Base-by-base conservation (phyloP, 306 rosid genomes). In the Neltuma alba region DNA sequence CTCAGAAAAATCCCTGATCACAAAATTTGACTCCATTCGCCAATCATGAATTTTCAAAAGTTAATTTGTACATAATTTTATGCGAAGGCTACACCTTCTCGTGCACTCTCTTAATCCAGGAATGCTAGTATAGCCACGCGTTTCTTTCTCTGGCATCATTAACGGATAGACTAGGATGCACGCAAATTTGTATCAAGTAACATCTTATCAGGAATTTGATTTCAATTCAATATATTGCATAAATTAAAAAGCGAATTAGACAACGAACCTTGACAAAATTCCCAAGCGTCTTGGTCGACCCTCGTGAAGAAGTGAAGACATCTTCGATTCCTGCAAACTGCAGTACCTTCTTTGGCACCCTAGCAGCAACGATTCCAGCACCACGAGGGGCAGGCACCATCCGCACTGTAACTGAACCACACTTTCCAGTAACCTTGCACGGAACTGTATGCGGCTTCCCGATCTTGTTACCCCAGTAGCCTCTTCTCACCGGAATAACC, bases 381-480 rank as follows among this genome's bases (percentile, higher is more conserved):
- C 75, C 75, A 16, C 75, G 75, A 28, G 75, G 75, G 16, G 75
- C 75, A 47, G 75, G 75, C 45, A 70, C 60, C 75, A 70, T 70
- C 58, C 75, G 60, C 60, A 70, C 75, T 0, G 60, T 47, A 34
- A 70, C 75, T 15, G 75, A 70, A 30, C 75, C 93, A 80, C 93
- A 89, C 87, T 87, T 89, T 0, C 93, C 93, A 7, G 93, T 89
- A 4, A 89, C 93, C 89, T 89, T 87, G 65, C 91, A 89, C 6
- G 93, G 93, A n/a, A 89, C 93, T 0, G 93, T 89, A 45, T 89
- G 93, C 1, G 93, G 91, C 66, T 85, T 87, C 1, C 93, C 93
- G 34, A 89, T 89, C 86, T 86, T 89, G 87, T 87, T 89, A 1
- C 89, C 93, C 93, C 93, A 87, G 62, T 87, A 89, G 0, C 93